Conservation (phyloP, 768 basidiomycete species). For the Fomitopsis pulvina region DNA sequence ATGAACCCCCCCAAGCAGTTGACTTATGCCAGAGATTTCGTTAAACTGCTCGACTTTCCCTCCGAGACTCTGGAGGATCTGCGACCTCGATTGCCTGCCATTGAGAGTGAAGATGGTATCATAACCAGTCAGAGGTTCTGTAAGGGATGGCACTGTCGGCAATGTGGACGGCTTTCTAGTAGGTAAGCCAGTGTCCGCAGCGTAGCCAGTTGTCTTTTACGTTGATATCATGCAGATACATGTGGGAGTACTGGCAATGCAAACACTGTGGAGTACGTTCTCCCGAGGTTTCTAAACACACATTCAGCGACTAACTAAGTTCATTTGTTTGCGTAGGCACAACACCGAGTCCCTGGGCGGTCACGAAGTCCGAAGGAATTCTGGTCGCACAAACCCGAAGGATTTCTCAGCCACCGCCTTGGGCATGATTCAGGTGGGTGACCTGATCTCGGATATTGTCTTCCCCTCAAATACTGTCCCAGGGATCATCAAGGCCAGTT, state of each 20-base stretch:
- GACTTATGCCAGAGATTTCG: conserved; percentile 42
- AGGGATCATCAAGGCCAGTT: not conserved
- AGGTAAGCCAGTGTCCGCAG: conserved; percentile 38
- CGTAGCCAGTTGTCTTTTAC: not conserved
- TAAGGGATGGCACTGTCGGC: conserved; percentile 61
- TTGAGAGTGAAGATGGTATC: conserved; percentile 24
- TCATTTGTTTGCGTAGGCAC: conserved; percentile 5
- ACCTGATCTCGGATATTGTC: not conserved
- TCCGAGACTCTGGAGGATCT: conserved; percentile 31
- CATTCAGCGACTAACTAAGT: not conserved
- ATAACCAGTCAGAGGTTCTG: conserved; percentile 51
- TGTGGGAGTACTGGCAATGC: conserved; percentile 76
- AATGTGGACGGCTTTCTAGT: conserved; percentile 69
- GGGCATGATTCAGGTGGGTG: conserved; percentile 14
- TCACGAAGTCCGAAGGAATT: conserved; percentile 30
- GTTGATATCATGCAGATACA: conserved; percentile 38
- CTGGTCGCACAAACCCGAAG: conserved; percentile 21
- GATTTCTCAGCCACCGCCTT: conserved; percentile 8
- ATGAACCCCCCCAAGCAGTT: conserved; percentile 21
- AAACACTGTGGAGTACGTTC: conserved; percentile 49
- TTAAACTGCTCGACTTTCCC: conserved; percentile 28
- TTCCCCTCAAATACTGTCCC: not conserved
- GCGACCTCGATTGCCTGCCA: conserved; percentile 27
- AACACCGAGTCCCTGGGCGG: conserved; percentile 15
- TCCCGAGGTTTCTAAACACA: not conserved